A percentile compares a stretch with the other conserved stretches of the same genome.
Evolutionary conservation across 352 stramenopile species (phyloP).

Genomic region (Phytophthora tentaculata): DNA sequence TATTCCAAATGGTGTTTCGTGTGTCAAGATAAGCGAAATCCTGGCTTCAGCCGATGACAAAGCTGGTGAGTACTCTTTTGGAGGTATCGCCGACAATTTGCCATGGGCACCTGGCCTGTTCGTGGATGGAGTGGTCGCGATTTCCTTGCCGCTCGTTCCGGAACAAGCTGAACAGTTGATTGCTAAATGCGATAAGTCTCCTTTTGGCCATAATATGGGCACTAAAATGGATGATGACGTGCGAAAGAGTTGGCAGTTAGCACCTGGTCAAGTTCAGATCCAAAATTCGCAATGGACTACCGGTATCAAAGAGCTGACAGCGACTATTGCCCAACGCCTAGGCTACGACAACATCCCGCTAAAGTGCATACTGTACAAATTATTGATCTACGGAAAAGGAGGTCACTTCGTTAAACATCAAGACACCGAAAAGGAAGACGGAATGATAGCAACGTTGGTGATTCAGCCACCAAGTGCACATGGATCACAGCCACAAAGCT

Average conservation of each 20-base stretch:
- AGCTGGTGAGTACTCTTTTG: neutral
- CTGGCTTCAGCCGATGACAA: neutral
- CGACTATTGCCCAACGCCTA: neutral
- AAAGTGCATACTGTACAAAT: constrained; percentile 45
- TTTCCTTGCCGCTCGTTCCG: neutral
- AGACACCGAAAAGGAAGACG: constrained; percentile 61
- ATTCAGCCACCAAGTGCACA: constrained; percentile 43
- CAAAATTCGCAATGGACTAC: neutral
- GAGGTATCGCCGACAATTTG: neutral
- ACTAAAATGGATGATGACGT: neutral
- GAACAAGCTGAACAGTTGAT: neutral
- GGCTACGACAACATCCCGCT: constrained; percentile 20
- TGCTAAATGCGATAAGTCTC: neutral
- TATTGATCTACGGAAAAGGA: constrained; percentile 52
- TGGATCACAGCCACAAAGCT: too few relatives aligned
- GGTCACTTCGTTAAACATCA: constrained; percentile 49
- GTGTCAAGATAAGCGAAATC: too few relatives aligned
- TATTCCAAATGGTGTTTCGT: too few relatives aligned
- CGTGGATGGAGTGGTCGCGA: neutral
- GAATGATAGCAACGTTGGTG: constrained; percentile 60
- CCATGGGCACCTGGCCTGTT: neutral
- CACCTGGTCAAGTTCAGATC: neutral
- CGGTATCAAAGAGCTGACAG: neutral
- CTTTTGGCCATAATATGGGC: neutral
- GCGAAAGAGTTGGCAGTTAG: neutral